Evolutionary conservation across 2,329 filamentous ascomycete species (phyloP).

Genomic region (Colletotrichum melonis): DNA sequence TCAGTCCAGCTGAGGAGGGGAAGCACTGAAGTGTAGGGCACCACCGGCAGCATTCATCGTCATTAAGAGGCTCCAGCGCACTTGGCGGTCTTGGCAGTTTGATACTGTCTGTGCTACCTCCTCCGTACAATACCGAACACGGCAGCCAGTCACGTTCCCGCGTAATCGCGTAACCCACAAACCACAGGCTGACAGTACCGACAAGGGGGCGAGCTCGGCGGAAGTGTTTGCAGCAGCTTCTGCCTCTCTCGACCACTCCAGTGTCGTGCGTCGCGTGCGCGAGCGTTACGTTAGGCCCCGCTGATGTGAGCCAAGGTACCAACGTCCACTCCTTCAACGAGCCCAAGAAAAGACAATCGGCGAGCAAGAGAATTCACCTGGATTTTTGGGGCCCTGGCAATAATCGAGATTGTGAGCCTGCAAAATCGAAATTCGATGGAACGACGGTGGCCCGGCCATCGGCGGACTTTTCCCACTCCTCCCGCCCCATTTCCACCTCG

Average conservation of each 20-base stretch:
- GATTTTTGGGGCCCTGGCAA: neutral
- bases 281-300: slow-evolving; percentile 9
- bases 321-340: slow-evolving; percentile 1
- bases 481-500: slow-evolving; percentile 26
- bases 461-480: slow-evolving; percentile 23
- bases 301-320: slow-evolving; percentile 24
- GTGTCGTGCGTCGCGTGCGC: slow-evolving; percentile 9
- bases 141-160: slow-evolving; percentile 20
- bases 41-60: neutral
- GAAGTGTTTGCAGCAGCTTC: slow-evolving; percentile 22
- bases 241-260: slow-evolving; percentile 9
- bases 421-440: slow-evolving; percentile 21
- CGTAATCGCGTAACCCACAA: slow-evolving; percentile 19
- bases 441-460: slow-evolving; percentile 2
- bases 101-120: slow-evolving; percentile 20
- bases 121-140: neutral
- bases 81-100: slow-evolving; percentile 30
- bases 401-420: slow-evolving; percentile 31
- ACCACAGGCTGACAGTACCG: neutral
- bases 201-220: slow-evolving; percentile 4
- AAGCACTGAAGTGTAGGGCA: neutral
- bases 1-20: neutral
- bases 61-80: slow-evolving; percentile 24
- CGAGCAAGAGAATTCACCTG: neutral
- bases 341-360: neutral